Base-by-base conservation (phyloP, 805 yeast species). In the Starmerella bombicola region DNA sequence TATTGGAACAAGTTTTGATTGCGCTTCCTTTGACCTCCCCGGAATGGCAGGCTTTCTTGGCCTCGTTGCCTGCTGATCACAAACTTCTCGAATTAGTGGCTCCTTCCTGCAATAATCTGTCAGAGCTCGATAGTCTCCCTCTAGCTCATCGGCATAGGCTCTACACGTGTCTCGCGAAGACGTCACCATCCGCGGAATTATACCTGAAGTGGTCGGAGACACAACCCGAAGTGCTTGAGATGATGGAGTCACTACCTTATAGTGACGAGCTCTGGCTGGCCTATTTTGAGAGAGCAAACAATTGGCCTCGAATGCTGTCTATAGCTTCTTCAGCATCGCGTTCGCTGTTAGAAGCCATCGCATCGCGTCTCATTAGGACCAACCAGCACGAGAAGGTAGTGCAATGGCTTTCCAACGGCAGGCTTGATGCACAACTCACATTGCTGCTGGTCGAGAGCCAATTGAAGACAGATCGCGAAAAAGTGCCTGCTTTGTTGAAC, bases 1-100 rank as follows among this genome's bases (percentile, higher is more conserved):
- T 41, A 2, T 32, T 34, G 16, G 21, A 16, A 1, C 28, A 24
- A 23, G 46, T 44, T 4, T 24, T 39, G 2, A 5, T 12, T 13
- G 35, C 34, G 21, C 33, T 41, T 15, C 40, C 43, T 3, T 23
- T 32, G 10, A 22, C 6, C 12, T n/a, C n/a, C n/a, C n/a, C n/a
- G n/a, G 9, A 25, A 18, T 38, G 41, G 41, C 25, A 30, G 12
- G 24, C 12, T 9, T 33, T 33, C 28, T 12, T 33, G 31, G 9
- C 22, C 13, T 10, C 16, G 9, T 18, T 31, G n/a, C 9, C 18
- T n/a, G 21, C 34, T 6, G 34, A 31, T 5, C n/a, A n/a, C n/a
- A n/a, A n/a, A n/a, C n/a, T n/a, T n/a, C n/a, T n/a, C n/a, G n/a
- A n/a, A n/a, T n/a, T n/a, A n/a, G n/a, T n/a, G n/a, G n/a, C n/a